Conservation (phyloP, 257 asterid species). For the Solanum ossicruentum region DNA sequence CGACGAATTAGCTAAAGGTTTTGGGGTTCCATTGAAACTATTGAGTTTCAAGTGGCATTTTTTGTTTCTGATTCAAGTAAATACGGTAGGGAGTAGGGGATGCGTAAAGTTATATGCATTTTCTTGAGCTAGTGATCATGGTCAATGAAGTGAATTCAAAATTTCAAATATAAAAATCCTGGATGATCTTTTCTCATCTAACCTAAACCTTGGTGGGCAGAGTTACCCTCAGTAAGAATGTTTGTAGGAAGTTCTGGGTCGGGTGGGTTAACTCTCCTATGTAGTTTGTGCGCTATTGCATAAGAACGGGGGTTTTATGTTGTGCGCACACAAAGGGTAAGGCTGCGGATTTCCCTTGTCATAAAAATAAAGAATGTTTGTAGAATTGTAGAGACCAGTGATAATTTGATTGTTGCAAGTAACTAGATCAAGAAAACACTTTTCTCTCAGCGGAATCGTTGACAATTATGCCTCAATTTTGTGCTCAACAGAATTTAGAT, state of each 20-base stretch:
- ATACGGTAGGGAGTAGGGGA: neutral
- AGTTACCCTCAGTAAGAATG: neutral
- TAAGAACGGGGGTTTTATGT: no score
- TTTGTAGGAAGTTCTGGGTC: neutral
- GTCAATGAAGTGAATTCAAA: neutral
- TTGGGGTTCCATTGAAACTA: neutral
- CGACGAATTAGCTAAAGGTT: neutral
- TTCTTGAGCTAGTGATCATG: neutral
- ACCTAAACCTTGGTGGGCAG: neutral
- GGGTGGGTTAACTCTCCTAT: no score
- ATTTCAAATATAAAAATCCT: neutral
- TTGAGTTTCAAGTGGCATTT: neutral
- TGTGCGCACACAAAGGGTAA: no score
- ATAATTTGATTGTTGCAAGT: neutral
- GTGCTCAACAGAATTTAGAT: conserved; percentile 64
- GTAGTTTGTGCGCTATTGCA: no score
- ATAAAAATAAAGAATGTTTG: neutral
- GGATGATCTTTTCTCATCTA: neutral
- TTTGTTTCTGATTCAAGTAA: neutral
- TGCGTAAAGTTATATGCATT: neutral
- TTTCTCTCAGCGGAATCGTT: neutral
- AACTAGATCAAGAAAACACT: neutral
- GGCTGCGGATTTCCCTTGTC: no score
- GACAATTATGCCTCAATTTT: neutral
- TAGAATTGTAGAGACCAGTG: neutral